phyloP scores from a whole-genome alignment of 192 early-diverging fungal species.

The Umbelopsis sp. region DNA sequence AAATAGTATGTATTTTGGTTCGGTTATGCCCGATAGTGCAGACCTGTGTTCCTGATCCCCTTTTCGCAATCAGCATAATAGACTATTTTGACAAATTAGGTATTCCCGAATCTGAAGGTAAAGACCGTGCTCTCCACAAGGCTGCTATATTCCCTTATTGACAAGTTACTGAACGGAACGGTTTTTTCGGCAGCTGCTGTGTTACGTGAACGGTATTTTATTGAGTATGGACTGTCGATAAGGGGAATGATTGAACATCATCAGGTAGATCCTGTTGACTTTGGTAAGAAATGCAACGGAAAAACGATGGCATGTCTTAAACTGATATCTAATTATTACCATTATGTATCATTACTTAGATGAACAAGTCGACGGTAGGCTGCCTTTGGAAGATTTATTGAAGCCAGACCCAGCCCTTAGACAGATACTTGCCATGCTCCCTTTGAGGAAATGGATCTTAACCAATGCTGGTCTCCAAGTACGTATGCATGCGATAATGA shows the following conservation, averaged over 20 bases:
- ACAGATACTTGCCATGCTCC: slow-evolving; percentile 55
- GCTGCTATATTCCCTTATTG: neutral
- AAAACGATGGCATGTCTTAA: too few species aligned
- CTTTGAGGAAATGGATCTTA: slow-evolving; percentile 72
- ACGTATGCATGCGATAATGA: slow-evolving; percentile 17
- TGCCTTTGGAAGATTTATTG: slow-evolving; percentile 68
- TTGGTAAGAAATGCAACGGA: slow-evolving; percentile 39
- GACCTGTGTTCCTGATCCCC: neutral
- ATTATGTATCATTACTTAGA: slow-evolving; percentile 28
- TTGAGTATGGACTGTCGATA: slow-evolving; percentile 72
- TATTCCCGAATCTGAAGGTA: slow-evolving; percentile 53
- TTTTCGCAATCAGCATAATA: slow-evolving; percentile 49
- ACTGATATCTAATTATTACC: neutral
- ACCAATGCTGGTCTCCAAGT: slow-evolving; percentile 74
- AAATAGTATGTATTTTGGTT: slow-evolving; percentile 37
- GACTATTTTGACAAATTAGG: slow-evolving; percentile 59
- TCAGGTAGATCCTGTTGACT: slow-evolving; percentile 64
- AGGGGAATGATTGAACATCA: slow-evolving; percentile 73
- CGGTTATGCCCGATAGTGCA: neutral
- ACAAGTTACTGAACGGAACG: neutral
- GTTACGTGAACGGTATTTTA: slow-evolving; percentile 62
- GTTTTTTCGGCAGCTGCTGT: slow-evolving; percentile 26
- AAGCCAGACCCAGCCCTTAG: slow-evolving; percentile 61
- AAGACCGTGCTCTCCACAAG: neutral
- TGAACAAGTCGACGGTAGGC: slow-evolving; percentile 63